phyloP scores from a whole-genome alignment of 352 stramenopile genomes.

The Salisapilia sapeloensis region DNA sequence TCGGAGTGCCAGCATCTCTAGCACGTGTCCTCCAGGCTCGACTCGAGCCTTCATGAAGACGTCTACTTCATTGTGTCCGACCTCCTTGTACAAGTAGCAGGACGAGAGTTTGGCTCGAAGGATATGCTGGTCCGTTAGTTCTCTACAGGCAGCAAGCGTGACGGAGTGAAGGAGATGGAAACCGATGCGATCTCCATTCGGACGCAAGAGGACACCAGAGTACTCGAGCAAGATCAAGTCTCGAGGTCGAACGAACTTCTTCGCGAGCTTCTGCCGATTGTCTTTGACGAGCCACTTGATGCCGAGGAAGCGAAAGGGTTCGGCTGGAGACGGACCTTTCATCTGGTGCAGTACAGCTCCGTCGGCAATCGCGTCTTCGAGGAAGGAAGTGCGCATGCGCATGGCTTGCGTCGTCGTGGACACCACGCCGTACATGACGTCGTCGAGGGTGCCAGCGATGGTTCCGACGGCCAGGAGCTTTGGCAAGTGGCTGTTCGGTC shows the following conservation, averaged over 20 bases:
- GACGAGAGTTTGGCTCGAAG: conserved; percentile 27
- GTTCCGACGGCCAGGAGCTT: conserved; percentile 19
- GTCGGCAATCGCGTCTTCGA: conserved; percentile 32
- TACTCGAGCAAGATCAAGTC: conserved; percentile 42
- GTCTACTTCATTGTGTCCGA: conserved; percentile 24
- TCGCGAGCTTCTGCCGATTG: conserved; percentile 9
- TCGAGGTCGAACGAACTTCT: conserved; percentile 17
- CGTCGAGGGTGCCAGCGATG: conserved; percentile 21
- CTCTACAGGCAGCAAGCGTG: conserved; percentile 14
- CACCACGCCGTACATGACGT: conserved; percentile 40
- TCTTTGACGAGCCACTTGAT: conserved; percentile 44
- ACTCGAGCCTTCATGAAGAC: conserved; percentile 41
- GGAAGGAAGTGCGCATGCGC: conserved; percentile 36
- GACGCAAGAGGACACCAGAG: conserved; percentile 23
- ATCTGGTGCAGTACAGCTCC: conserved; percentile 25
- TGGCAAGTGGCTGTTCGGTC: conserved; percentile 5
- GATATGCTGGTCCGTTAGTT: conserved; percentile 16
- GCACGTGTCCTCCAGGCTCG: conserved; percentile 22
- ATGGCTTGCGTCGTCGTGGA: conserved; percentile 27
- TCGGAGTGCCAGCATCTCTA: conserved; percentile 20
- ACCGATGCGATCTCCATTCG: conserved; percentile 22
- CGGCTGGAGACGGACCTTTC: conserved; percentile 11
- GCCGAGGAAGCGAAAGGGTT: conserved; percentile 26
- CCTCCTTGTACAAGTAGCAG: conserved; percentile 38
- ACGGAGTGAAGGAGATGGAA: conserved; percentile 41